Percentiles rank a stretch among this genome's conserved stretches.
Evolutionary conservation across 2,329 filamentous ascomycete species (phyloP).

Genomic region (Beauveria sp.): DNA sequence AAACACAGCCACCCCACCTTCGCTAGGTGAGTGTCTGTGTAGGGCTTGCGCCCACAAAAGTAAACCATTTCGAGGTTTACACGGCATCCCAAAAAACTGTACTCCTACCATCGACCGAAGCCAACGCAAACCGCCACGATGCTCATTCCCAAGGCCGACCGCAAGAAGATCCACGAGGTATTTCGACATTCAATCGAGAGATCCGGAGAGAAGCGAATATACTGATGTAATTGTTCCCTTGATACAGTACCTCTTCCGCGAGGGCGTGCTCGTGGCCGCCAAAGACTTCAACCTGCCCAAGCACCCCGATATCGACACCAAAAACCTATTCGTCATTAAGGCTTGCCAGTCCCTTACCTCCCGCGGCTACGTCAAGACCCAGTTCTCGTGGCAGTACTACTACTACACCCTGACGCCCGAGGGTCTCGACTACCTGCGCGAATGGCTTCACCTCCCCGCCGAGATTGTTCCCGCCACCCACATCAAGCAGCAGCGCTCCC

Average conservation of each 20-base stretch:
- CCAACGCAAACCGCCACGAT: slow-evolving; percentile 54
- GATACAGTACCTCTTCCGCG: slow-evolving; percentile 85
- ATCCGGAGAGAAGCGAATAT: slow-evolving; percentile 5
- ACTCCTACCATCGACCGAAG: slow-evolving; percentile 43
- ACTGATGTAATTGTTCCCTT: slow-evolving; percentile 11
- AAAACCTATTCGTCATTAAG: slow-evolving; percentile 99
- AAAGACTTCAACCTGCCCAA: slow-evolving; percentile 99
- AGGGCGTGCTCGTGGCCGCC: slow-evolving; percentile 89
- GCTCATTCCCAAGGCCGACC: slow-evolving; percentile 99
- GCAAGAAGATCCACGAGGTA: slow-evolving; percentile 98
- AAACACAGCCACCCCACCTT: slow-evolving; percentile 24
- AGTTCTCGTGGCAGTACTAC: slow-evolving; percentile 99
- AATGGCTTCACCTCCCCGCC: slow-evolving; percentile 99
- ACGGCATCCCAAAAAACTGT: slow-evolving; percentile 29
- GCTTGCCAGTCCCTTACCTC: slow-evolving; percentile 96
- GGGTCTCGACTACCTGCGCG: slow-evolving; percentile 99
- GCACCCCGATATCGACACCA: slow-evolving; percentile 97
- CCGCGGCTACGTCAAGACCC: slow-evolving; percentile 98
- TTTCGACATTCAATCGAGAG: slow-evolving; percentile 13
- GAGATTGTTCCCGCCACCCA: slow-evolving; percentile 99
- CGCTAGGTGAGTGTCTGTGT: slow-evolving; percentile 28
- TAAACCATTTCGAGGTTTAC: slow-evolving; percentile 35
- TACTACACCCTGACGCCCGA: slow-evolving; percentile 99
- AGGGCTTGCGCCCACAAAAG: slow-evolving; percentile 40
- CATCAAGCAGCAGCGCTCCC: slow-evolving; percentile 99